Percentiles rank a stretch among this genome's conserved stretches.
phyloP scores from a whole-genome alignment of 2,329 filamentous ascomycete genomes.

The Clonostachys byssicola region DNA sequence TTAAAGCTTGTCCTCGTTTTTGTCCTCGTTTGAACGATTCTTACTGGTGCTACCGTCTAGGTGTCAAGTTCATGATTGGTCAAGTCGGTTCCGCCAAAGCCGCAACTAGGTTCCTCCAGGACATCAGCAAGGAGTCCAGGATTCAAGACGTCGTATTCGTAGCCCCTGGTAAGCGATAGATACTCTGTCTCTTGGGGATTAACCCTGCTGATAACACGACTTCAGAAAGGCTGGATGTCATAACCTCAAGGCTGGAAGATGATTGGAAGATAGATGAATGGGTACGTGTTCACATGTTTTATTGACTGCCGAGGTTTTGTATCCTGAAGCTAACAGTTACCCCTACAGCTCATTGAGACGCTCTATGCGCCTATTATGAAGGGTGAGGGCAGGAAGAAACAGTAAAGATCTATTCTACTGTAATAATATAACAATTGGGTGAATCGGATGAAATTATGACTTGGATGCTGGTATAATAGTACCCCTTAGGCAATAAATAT shows the following conservation, averaged over 20 bases:
- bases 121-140: neutral
- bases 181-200: neutral
- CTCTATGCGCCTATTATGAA: neutral
- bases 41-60: neutral
- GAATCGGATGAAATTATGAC: too few species aligned
- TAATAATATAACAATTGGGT: too few species aligned
- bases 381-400: neutral
- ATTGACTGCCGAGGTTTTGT: neutral
- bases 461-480: too few species aligned
- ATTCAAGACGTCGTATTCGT: neutral
- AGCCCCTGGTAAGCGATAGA: neutral
- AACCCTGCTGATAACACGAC: neutral
- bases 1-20: too few species aligned
- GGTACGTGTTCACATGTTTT: neutral
- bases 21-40: neutral
- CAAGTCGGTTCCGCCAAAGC: neutral
- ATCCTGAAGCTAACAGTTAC: neutral
- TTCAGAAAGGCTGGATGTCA: neutral
- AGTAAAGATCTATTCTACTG: too few species aligned
- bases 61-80: constrained; percentile 3
- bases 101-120: neutral
- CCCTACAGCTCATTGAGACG: neutral
- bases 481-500: too few species aligned
- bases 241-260: neutral
- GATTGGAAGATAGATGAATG: neutral